These are phyloP conservation scores for Microglena sp. DNA, from an alignment of 139 green algal species.

Conservation along the genomic window DNA sequence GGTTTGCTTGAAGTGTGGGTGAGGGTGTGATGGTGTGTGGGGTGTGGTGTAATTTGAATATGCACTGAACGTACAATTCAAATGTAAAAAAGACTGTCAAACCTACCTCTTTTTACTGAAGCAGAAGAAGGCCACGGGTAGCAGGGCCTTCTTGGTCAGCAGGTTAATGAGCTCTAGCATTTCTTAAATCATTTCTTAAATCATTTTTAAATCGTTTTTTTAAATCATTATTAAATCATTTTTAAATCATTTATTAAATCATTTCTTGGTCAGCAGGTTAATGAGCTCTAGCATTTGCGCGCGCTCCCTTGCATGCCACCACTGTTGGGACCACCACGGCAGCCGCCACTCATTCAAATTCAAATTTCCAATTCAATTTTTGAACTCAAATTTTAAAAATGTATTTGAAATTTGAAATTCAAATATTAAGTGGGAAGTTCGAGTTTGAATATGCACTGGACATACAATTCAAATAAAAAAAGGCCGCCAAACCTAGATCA, in stretches of 20 bases:
- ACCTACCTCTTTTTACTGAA: conserved; percentile 80
- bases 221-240: too few relatives aligned
- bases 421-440: neutral
- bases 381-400: too few relatives aligned
- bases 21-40: too few relatives aligned
- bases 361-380: too few relatives aligned
- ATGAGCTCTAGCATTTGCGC: conserved; percentile 51
- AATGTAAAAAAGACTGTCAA: too few relatives aligned
- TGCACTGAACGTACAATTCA: neutral
- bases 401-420: neutral
- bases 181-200: too few relatives aligned
- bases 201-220: too few relatives aligned
- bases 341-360: too few relatives aligned
- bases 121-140: conserved; percentile 77
- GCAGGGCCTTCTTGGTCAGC: conserved; percentile 51
- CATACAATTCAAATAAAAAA: neutral
- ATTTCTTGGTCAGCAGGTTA: conserved; percentile 41
- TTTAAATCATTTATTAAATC: too few relatives aligned
- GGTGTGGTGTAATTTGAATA: too few relatives aligned
- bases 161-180: conserved; percentile 52
- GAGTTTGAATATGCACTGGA: neutral
- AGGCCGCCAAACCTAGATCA: neutral
- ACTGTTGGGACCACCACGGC: conserved; percentile 26
- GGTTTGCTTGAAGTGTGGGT: too few relatives aligned
- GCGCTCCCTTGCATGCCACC: conserved; percentile 32